These are phyloP conservation scores for Fallopia convolvulus DNA, from an alignment of 148 eudicot genomes.

Conservation along the genomic window DNA sequence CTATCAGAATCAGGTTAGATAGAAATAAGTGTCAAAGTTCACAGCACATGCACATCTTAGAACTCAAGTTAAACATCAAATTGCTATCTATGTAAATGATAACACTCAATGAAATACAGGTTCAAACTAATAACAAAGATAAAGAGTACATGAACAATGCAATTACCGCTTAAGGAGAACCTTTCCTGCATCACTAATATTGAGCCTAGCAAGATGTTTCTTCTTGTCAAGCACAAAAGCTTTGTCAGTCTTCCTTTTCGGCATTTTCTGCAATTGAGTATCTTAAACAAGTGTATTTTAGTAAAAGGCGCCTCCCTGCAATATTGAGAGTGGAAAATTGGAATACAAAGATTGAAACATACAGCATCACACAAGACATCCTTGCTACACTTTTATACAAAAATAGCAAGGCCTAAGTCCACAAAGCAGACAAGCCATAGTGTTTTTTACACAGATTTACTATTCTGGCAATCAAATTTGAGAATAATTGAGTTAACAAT, in stretches of 20 bases:
- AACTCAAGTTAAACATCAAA: not conserved
- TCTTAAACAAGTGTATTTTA: constrained; percentile 57
- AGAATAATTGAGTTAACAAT: not conserved
- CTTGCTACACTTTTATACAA: too few species aligned
- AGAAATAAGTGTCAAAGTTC: not conserved
- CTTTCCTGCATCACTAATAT: constrained; percentile 74
- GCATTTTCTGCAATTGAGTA: constrained; percentile 99
- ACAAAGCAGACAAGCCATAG: not conserved
- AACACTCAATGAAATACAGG: not conserved
- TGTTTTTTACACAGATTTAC: not conserved
- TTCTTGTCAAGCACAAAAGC: constrained; percentile 85
- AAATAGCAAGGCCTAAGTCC: not conserved
- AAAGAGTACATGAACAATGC: not conserved
- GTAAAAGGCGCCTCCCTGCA: constrained; percentile 16
- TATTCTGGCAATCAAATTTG: not conserved
- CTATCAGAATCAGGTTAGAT: not conserved
- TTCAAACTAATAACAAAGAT: not conserved
- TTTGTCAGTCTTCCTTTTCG: constrained; percentile 92
- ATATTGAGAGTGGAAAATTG: not conserved
- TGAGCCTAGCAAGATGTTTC: constrained; percentile 94
- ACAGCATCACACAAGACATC: not conserved
- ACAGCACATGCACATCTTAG: not conserved
- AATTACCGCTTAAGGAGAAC: constrained; percentile 69
- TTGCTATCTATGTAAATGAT: not conserved
- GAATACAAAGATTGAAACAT: not conserved